phyloP scores from a whole-genome alignment of 2,329 filamentous ascomycete species.

The Trichoderma gracile region DNA sequence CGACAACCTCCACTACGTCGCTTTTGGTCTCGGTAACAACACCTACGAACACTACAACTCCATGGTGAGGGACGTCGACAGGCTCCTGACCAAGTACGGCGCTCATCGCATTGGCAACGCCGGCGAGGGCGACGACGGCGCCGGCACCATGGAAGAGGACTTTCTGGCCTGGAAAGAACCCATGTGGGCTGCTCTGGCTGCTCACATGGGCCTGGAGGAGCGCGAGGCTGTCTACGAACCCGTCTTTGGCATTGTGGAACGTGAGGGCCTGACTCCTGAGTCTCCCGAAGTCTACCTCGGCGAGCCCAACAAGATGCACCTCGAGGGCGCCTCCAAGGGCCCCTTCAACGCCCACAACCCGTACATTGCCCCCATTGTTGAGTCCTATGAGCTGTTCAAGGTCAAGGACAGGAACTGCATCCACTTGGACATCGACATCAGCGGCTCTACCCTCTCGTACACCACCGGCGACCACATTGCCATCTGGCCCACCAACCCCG shows the following conservation, averaged over 20 bases:
- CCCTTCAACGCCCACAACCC: conserved; percentile 97
- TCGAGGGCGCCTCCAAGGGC: conserved; percentile 78
- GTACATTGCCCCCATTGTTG: conserved; percentile 88
- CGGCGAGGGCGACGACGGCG: conserved; percentile 95
- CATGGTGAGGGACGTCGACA: conserved; percentile 91
- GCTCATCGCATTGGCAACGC: conserved; percentile 81
- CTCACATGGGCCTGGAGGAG: conserved; percentile 87
- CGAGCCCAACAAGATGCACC: conserved; percentile 94
- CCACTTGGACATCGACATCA: conserved; percentile 92
- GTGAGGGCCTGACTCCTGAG: conserved; percentile 70
- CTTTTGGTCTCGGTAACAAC: conserved; percentile 97
- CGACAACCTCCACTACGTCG: conserved; percentile 83
- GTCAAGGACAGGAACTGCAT: conserved; percentile 91
- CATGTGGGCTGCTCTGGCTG: conserved; percentile 87
- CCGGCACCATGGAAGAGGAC: conserved; percentile 99
- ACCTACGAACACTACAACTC: conserved; percentile 99
- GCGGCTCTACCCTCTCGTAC: conserved; percentile 85
- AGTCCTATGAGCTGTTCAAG: conserved; percentile 88
- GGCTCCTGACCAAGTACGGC: conserved; percentile 77
- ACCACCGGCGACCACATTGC: conserved; percentile 97
- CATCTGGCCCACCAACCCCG: conserved; percentile 94
- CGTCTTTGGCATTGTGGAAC: conserved; percentile 79
- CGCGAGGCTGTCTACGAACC: conserved; percentile 96
- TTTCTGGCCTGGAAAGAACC: conserved; percentile 99
- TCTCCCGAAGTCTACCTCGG: conserved; percentile 86